Conservation (phyloP, 2,329 filamentous ascomycete species). For the Aspergillus intermedius region DNA sequence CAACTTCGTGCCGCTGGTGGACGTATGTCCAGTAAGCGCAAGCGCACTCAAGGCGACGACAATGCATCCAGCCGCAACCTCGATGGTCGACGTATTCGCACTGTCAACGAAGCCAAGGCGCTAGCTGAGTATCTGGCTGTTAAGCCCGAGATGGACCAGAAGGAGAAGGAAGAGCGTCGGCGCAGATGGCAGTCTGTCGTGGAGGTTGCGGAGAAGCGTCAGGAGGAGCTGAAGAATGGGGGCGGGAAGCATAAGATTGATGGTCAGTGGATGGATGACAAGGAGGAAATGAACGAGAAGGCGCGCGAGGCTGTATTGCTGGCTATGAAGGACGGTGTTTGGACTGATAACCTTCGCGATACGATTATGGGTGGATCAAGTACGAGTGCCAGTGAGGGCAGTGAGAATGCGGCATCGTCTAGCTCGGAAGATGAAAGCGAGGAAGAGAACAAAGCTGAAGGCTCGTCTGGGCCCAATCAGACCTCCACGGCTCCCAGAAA, state of each 20-base stretch:
- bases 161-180: constrained; percentile 79
- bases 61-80: constrained; percentile 90
- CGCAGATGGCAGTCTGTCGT: constrained; percentile 82
- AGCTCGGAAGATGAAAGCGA: constrained; percentile 32
- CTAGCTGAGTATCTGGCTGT: constrained; percentile 90
- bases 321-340: constrained; percentile 58
- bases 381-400: constrained; percentile 36
- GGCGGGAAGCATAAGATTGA: constrained; percentile 62
- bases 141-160: constrained; percentile 94
- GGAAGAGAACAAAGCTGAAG: constrained; percentile 30
- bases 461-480: constrained; percentile 18
- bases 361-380: constrained; percentile 29
- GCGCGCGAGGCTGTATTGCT: constrained; percentile 71
- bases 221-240: constrained; percentile 76
- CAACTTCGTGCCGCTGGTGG: constrained; percentile 94
- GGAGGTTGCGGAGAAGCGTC: constrained; percentile 71
- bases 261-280: constrained; percentile 90
- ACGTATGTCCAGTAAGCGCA: constrained; percentile 95
- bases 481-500: constrained; percentile 26
- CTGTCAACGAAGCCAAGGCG: constrained; percentile 90
- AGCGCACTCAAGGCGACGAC: constrained; percentile 72
- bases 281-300: constrained; percentile 80
- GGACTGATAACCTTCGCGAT: constrained; percentile 38
- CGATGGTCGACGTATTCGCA: constrained; percentile 81
- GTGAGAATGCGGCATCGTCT: constrained; percentile 24